Evolutionary conservation across 78 protist species (phyloP), one percentile per base, ranked within the genome.

Genomic region (Cavenderia fasciculata): DNA sequence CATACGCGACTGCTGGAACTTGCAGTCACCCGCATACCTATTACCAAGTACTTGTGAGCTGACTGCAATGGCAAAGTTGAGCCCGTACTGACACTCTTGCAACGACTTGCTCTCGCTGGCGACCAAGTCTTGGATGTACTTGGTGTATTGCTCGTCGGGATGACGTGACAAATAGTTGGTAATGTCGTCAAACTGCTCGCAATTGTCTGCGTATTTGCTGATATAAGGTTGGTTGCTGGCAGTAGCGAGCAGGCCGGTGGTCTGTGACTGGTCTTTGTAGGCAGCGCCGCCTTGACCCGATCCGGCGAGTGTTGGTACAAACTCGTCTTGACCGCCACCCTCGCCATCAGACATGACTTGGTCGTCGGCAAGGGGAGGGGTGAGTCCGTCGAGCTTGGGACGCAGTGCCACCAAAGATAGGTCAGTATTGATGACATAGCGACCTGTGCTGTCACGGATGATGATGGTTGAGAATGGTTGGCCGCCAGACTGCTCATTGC

Each of bases 401-500:
- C 68, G 65, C 54, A 82, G 68, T 43, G 90, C 79, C 2, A 56
- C 21, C 10, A 40, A 68, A 2, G 70, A 76, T 19, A 57, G 68
- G 33, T 82, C 77, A 36, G 90, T 52, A 36, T 82, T 82, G 27
- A 82, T 2, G 11, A 82, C 62, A 36, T 59, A 82, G 29, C 73
- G 72, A 82, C 90, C 90, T 31, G 78, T 34, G 49, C 62, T 62
- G 27, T 82, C 90, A 68, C 90, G 76, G 44, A 82, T 68, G 21
- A 82, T 82, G 0, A 82, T 49, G 0, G 90, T 82, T 2, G 49
- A 38, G 73, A 56, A 68, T 19, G 43, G 59, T 16, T 44, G 57
- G 0, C 43, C 27, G 4, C 21, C 56, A 12, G 52, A 12, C 10
- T 47, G 25, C 25, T 47, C 52, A 47, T 47, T 47, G 4, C 59